Evolutionary conservation across 768 basidiomycete species (phyloP), one percentile per base, ranked within the genome.

Genomic region (Russula foetens): DNA sequence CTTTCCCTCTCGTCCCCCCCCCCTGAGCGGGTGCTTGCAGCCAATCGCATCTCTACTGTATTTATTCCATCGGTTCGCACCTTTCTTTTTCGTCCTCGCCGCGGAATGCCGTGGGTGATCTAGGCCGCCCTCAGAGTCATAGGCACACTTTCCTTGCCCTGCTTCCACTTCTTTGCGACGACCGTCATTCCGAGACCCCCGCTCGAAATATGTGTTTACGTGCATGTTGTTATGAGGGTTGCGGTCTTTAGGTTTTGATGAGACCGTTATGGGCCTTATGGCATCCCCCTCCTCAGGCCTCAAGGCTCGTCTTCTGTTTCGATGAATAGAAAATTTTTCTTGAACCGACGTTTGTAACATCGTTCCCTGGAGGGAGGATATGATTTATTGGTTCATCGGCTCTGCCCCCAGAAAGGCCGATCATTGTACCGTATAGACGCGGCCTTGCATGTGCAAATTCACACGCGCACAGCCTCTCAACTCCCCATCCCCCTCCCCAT

Each of bases 151-250:
- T 56, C 48, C 54, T 56, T 35, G 43, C 44, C 28, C n/a, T n/a
- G n/a, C n/a, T n/a, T 31, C 19, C 59, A 44, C 55, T 62, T 62
- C 60, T 62, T 62, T 62, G 55, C 60, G 60, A 55, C 60, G 50
- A 51, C 46, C 56, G 17, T 45, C 24, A 33, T 11, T 11, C 31
- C 31, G n/a, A n/a, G n/a, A n/a, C n/a, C n/a, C n/a, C n/a, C n/a
- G n/a, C n/a, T n/a, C n/a, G n/a, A n/a, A n/a, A 62, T 62, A 62
- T 55, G 60, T 62, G 57, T 45, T 62, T 57, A 52, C 48, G 28
- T 51, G 55, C 55, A 45, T 31, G 49, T 31, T n/a, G 55, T 62
- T 62, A 61, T 62, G 55, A 29, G 49, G 50, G 49, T 49, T 50
- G n/a, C n/a, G n/a, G n/a, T n/a, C 59, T 61, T 61, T 51, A 46